Percentiles rank a stretch among this genome's conserved stretches.
Evolutionary conservation across 805 yeast genomes (phyloP).

Genomic region (Lipomyces oligophaga): DNA sequence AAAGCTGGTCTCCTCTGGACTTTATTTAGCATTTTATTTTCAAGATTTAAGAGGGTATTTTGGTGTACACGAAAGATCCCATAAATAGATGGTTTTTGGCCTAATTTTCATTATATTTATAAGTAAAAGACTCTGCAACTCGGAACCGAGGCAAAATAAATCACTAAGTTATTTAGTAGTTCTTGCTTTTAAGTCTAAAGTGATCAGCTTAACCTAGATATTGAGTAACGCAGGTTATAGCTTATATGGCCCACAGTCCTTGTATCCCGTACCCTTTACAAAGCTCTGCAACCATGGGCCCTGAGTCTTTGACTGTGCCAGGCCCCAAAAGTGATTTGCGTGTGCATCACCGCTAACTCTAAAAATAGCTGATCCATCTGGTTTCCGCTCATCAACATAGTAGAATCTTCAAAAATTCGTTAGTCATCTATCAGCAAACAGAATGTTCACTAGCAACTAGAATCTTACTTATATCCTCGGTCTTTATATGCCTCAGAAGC

Average conservation of each 20-base stretch:
- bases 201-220: too few species aligned
- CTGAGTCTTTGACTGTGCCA: slow-evolving; percentile 1
- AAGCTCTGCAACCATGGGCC: slow-evolving; percentile 8
- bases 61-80: too few species aligned
- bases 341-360: slow-evolving; percentile 7
- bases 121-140: too few species aligned
- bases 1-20: too few species aligned
- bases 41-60: too few species aligned
- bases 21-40: too few species aligned
- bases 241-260: slow-evolving; percentile 1
- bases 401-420: slow-evolving; percentile 5
- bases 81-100: too few species aligned
- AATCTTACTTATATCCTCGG: slow-evolving; percentile 3
- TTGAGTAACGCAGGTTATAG: background rate
- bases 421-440: background rate
- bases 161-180: too few species aligned
- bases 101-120: too few species aligned
- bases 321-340: slow-evolving; percentile 2
- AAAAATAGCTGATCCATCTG: slow-evolving; percentile 4
- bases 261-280: slow-evolving; percentile 5
- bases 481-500: slow-evolving; percentile 8
- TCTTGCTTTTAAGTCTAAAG: too few species aligned
- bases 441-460: background rate
- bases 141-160: too few species aligned
- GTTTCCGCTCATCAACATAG: slow-evolving; percentile 5